Base-by-base conservation (phyloP, 306 rosid species). In the Coriaria nepalensis region DNA sequence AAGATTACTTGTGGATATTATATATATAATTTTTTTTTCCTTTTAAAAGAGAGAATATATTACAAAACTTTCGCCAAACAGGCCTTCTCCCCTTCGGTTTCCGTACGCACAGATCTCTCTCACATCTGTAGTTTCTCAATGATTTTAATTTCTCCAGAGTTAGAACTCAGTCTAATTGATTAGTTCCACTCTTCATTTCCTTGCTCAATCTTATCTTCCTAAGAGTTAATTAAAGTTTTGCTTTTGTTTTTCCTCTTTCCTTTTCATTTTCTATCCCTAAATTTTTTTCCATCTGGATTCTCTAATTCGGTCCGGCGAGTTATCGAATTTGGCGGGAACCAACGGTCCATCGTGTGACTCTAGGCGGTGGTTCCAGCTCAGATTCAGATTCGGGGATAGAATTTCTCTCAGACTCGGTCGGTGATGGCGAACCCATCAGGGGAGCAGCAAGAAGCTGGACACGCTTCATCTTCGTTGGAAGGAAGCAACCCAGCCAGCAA, bases 351-450 rank as follows among this genome's bases (percentile, higher is more conserved):
- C 73, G 44, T 33, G 63, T 38, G 67, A 59, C 49, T 57, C 47
- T 38, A 58, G 45, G 51, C 41, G 59, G 41, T 57, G 77, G 64
- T 56, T 54, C 60, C 41, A 6, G 55, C 6, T 52, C n/a, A 29
- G 60, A 55, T 45, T 57, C 47, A 40, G 12, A 35, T 39, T 54
- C 14, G 46, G 61, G 41, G 37, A 32, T 40, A 46, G 45, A 37
- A 12, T 29, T 41, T 52, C 43, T 33, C 12, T 7, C 35, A 11
- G 45, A 41, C 10, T 43, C 37, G 43, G 2, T 6, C 45, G 44
- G 41, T 9, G 49, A 90, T 90, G 98, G 98, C 82, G 46, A 78
- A 78, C 56, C 80, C 85, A 10, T 70, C 85, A 35, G 80, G 83
- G 56, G 73, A 63, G 69, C 80, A 85, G 60, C 95, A 84, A 46